Conservation (phyloP, 148 eudicot genomes). For the Rhododendron molle region DNA sequence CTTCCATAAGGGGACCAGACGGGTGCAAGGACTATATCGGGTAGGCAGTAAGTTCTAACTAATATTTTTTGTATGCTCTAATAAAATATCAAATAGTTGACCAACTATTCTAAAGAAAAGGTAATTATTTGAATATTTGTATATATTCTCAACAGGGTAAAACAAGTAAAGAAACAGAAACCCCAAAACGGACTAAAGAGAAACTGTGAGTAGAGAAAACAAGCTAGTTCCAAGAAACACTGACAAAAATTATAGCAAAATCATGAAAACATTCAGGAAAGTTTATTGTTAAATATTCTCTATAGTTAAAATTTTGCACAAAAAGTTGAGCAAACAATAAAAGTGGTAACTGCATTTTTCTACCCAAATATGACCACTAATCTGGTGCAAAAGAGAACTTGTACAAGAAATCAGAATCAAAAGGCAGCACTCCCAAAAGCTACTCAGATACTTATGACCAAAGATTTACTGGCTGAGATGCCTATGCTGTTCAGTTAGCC, state of each 20-base stretch:
- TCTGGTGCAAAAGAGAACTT: not conserved
- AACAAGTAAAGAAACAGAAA: not conserved
- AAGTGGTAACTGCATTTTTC: not conserved
- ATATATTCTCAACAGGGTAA: not conserved
- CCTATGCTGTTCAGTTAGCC: not conserved
- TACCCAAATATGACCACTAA: not conserved
- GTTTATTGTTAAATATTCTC: not conserved
- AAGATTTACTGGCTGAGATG: not conserved
- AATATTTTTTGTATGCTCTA: not conserved
- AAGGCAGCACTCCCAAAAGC: slow-evolving; percentile 1
- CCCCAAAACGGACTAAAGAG: not conserved
- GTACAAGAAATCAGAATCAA: not conserved
- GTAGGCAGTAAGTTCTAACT: not conserved
- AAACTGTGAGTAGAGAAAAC: not conserved
- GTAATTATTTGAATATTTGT: not conserved
- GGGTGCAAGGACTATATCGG: not conserved
- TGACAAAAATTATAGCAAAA: not conserved
- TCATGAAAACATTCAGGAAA: not conserved
- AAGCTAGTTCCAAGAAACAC: not conserved
- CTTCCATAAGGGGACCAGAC: not conserved
- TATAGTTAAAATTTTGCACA: not conserved
- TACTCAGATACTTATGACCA: not conserved
- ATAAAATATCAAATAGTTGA: not conserved
- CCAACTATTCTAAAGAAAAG: not conserved
- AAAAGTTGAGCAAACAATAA: not conserved